Evolutionary conservation across 129 eudicot species (phyloP).

Genomic region (Chrysanthemum lavandulifolium): DNA sequence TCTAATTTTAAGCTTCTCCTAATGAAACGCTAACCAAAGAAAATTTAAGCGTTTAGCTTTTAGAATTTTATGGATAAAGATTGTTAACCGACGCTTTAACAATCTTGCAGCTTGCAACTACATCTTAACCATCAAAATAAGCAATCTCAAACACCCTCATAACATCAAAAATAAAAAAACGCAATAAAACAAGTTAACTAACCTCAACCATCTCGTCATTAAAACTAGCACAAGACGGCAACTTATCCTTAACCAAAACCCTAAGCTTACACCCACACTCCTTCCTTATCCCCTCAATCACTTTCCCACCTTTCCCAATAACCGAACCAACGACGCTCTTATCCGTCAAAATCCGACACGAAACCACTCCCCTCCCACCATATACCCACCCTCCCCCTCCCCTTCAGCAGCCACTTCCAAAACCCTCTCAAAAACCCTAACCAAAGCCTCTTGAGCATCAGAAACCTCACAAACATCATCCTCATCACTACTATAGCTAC

Average conservation of each 20-base stretch:
- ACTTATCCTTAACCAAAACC: constrained; percentile 42
- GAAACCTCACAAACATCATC: constrained; percentile 46
- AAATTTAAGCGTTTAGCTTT: no score
- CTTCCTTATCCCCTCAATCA: constrained; percentile 61
- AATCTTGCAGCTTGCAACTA: no score
- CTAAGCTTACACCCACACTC: constrained; percentile 65
- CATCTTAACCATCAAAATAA: no score
- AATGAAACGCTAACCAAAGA: no score
- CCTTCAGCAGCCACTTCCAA: constrained; percentile 68
- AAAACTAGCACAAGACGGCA: constrained; percentile 43
- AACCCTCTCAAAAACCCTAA: constrained; percentile 89
- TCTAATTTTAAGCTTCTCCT: no score
- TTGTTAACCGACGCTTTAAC: no score
- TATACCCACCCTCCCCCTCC: constrained; percentile 28
- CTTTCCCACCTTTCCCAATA: constrained; percentile 83
- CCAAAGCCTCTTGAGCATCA: constrained; percentile 71
- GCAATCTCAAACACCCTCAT: constrained; percentile 12
- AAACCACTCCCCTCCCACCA: constrained; percentile 44
- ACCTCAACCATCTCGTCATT: constrained; percentile 81
- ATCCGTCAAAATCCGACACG: constrained; percentile 63
- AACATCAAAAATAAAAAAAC: background rate
- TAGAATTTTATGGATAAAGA: no score
- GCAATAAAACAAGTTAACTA: background rate
- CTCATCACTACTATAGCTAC: background rate
- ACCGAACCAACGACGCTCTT: constrained; percentile 56